Base-by-base conservation (phyloP, 2,329 filamentous ascomycete genomes). In the Pseudocercospora vitis region DNA sequence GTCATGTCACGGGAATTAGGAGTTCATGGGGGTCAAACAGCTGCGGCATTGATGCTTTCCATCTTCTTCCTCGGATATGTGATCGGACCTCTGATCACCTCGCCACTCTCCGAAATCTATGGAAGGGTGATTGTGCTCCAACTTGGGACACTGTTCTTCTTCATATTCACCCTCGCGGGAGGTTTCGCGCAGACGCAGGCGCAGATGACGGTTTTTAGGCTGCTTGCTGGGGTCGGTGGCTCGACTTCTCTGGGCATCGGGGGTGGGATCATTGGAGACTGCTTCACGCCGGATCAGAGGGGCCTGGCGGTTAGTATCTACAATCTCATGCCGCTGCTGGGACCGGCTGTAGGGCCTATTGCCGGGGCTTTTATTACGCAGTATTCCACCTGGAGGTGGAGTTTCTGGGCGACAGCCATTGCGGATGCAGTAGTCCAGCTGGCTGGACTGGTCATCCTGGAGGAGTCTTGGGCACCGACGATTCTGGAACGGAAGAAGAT, bases 31-130 rank as follows among this genome's bases (percentile, higher is more conserved):
- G n/a, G n/a, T 11, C 26, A 29, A 29, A 29, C 40, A 57, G 21
- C 53, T 62, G n/a, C 56, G 70, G 42, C 53, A 66, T 2, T n/a
- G n/a, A n/a, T n/a, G n/a, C 59, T 70, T 6, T 86, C 83, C 0
- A 78, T 87, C 16, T 68, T 85, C 65, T 75, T 89, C 2, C 72
- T 87, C 0, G 86, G 11, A 0, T 76, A 74, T 53, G 70, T 72
- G 0, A 67, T 75, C 50, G 75, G 75, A 2, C 74, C 74, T 1
- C 57, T 76, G n/a, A 42, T 68, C 18, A 70, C 76, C 28, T 72
- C 73, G 4, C 75, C 75, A 0, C 56, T 77, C 9, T 61, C 55
- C 7, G 68, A 70, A 49, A 56, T 66, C 3, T 70, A 65, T 40
- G 69, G 69, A 4, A 59, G 68, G n/a, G 40, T 61, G 12, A 48